Percentiles rank a stretch among this genome's conserved stretches.
Conservation (phyloP, 176 grass and related monocot genomes). For the Oropetium thomaeum region DNA sequence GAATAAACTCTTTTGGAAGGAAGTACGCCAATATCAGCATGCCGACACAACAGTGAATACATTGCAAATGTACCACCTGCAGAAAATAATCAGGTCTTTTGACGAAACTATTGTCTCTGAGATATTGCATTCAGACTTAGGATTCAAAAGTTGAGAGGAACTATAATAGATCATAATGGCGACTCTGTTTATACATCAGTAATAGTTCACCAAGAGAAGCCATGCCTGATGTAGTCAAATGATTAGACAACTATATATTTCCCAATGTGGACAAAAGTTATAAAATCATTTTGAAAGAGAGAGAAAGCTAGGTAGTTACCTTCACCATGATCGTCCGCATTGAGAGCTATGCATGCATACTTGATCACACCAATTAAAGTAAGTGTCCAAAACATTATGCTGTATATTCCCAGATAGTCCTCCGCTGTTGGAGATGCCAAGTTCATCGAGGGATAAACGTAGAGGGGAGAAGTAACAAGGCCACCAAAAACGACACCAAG, state of each 20-base stretch:
- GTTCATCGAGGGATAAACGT: constrained; percentile 89
- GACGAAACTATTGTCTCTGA: not conserved
- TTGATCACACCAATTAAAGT: constrained; percentile 80
- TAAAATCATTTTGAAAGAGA: constrained; percentile 5
- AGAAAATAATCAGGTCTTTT: not conserved
- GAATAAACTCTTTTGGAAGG: constrained; percentile 55
- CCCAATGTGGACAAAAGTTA: not conserved
- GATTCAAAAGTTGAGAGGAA: not conserved
- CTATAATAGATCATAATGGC: not conserved
- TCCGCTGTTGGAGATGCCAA: constrained; percentile 58
- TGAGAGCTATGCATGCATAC: constrained; percentile 78
- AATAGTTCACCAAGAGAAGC: not conserved
- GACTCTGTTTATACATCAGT: not conserved
- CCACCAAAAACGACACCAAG: constrained; percentile 85
- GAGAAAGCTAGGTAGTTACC: constrained; percentile 34
- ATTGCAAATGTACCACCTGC: constrained; percentile 85
- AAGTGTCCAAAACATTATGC: constrained; percentile 92
- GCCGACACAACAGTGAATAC: constrained; percentile 73
- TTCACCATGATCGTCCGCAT: constrained; percentile 85
- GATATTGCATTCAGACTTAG: not conserved
- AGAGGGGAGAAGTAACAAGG: constrained; percentile 81
- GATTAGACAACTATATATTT: not conserved
- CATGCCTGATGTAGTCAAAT: not conserved
- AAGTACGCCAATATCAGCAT: constrained; percentile 74
- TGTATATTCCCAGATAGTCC: constrained; percentile 82